These are phyloP conservation scores for Bryopsis sp. DNA, from an alignment of 139 green algal species.

Conservation along the genomic window DNA sequence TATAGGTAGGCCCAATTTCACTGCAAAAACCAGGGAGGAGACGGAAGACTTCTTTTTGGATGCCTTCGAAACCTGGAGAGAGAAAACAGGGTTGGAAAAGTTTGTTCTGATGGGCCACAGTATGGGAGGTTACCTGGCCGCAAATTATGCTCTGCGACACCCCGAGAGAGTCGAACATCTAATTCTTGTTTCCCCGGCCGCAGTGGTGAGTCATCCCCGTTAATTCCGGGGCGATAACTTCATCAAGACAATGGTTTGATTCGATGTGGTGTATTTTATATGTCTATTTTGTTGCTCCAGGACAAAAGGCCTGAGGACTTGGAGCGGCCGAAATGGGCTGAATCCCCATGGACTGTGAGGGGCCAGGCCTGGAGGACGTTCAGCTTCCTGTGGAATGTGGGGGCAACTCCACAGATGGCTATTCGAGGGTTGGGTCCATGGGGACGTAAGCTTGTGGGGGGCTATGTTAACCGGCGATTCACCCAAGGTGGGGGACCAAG, in stretches of 20 bases:
- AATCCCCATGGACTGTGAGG: slow-evolving; percentile 16
- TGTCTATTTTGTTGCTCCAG: neutral
- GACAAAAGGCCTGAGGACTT: slow-evolving; percentile 12
- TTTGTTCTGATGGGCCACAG: slow-evolving; percentile 72
- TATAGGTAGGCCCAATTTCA: slow-evolving; percentile 61
- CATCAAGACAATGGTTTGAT: neutral
- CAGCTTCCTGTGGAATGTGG: slow-evolving; percentile 42
- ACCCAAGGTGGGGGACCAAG: neutral
- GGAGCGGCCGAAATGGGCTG: slow-evolving; percentile 13
- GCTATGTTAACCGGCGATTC: slow-evolving; percentile 29
- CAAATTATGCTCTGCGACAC: slow-evolving; percentile 67
- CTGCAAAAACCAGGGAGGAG: slow-evolving; percentile 34
- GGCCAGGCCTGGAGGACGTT: slow-evolving; percentile 6
- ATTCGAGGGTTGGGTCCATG: slow-evolving; percentile 60
- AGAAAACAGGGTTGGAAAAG: slow-evolving; percentile 42
- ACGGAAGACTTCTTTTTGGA: slow-evolving; percentile 76
- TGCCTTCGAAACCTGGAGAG: slow-evolving; percentile 55
- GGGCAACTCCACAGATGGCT: slow-evolving; percentile 62
- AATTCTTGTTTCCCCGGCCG: slow-evolving; percentile 76
- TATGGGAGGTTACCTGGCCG: slow-evolving; percentile 73
- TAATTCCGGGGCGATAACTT: neutral
- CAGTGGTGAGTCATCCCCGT: slow-evolving; percentile 42
- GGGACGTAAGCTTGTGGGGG: slow-evolving; percentile 40
- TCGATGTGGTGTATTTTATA: too few species aligned
- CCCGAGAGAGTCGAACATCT: slow-evolving; percentile 77